Conservation (phyloP, 768 basidiomycete species). For the Mycena indigotica region DNA sequence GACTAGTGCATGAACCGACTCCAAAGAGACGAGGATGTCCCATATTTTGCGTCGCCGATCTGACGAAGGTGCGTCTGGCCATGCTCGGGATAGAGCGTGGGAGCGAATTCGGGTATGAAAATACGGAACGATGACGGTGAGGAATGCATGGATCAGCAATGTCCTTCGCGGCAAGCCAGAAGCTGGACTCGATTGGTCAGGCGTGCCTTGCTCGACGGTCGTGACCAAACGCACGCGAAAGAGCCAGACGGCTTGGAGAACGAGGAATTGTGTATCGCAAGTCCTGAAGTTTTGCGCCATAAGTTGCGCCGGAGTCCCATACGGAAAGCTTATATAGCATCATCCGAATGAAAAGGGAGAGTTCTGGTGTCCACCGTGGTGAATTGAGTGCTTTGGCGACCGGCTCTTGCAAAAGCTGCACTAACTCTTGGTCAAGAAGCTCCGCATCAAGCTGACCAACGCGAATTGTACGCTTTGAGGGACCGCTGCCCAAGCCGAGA, state of each 20-base stretch:
- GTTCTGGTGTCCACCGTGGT: slow-evolving; percentile 71
- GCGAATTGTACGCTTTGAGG: slow-evolving; percentile 59
- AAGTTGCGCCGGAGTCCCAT: slow-evolving; percentile 79
- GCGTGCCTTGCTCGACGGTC: slow-evolving; percentile 5
- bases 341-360: slow-evolving; percentile 68
- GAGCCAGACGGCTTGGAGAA: slow-evolving; percentile 22
- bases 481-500: slow-evolving; percentile 33
- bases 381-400: slow-evolving; percentile 65
- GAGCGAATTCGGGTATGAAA: slow-evolving; percentile 71
- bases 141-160: slow-evolving; percentile 64
- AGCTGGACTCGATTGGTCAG: slow-evolving; percentile 40
- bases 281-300: slow-evolving; percentile 83
- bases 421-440: slow-evolving; percentile 85
- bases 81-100: slow-evolving; percentile 79
- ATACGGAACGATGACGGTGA: slow-evolving; percentile 81
- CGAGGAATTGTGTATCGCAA: slow-evolving; percentile 55
- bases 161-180: slow-evolving; percentile 64
- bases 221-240: slow-evolving; percentile 40
- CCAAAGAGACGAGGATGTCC: slow-evolving; percentile 64
- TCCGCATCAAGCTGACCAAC: slow-evolving; percentile 93
- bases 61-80: slow-evolving; percentile 88
- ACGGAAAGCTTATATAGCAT: slow-evolving; percentile 80
- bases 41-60: slow-evolving; percentile 75
- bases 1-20: slow-evolving; percentile 65
- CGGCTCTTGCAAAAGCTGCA: slow-evolving; percentile 81